Base-by-base conservation (phyloP, 2,329 filamentous ascomycete species). In the Colletotrichum sp. region DNA sequence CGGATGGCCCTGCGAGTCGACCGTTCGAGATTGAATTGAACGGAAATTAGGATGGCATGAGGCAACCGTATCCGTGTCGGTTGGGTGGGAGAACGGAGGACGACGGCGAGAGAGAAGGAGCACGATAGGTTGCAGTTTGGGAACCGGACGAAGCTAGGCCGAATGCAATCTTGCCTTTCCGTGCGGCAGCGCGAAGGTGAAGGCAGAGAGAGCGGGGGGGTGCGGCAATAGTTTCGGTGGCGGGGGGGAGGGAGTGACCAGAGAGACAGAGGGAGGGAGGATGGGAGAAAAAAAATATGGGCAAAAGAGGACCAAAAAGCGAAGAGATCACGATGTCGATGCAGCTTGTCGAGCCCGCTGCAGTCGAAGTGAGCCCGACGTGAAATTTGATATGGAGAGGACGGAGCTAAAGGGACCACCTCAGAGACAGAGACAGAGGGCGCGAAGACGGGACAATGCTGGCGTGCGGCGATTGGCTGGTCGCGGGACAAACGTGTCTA, bases 31-130 rank as follows among this genome's bases (percentile, higher is more conserved):
- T 15, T 28, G 70, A 65, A 69, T 64, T 66, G 59, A 69, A 66
- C 70, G 70, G 70, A 76, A 26, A 74, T 76, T 74, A 76, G 49
- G 59, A 65, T 76, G 74, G 21, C 74, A 76, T 73, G 74, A 76
- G 74, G 65, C 59, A 74, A 74, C 64, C 64, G 74, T 76, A 76
- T 74, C 71, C 74, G 70, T 34, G 65, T 59, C 32, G 69, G 52
- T 63, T 75, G 62, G 55, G 67, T 55, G 64, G 36, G 52, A 52
- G 55, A 26, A 36, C 39, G 57, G 59, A 62, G 28, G 18, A 32
- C n/a, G 26, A 62, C n/a, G 59, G 32, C n/a, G 12, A 21, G 18
- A 62, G 26, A n/a, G 30, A 30, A 62, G 28, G 21, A 62, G 59
- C 26, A 59, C 44, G 44, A 52, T 52, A 52, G 44, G n/a, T 52